Percentiles rank a stretch among this genome's conserved stretches.
These are phyloP conservation scores for Aspergillus sp. DNA, from an alignment of 2,329 filamentous ascomycete genomes.

Conservation along the genomic window DNA sequence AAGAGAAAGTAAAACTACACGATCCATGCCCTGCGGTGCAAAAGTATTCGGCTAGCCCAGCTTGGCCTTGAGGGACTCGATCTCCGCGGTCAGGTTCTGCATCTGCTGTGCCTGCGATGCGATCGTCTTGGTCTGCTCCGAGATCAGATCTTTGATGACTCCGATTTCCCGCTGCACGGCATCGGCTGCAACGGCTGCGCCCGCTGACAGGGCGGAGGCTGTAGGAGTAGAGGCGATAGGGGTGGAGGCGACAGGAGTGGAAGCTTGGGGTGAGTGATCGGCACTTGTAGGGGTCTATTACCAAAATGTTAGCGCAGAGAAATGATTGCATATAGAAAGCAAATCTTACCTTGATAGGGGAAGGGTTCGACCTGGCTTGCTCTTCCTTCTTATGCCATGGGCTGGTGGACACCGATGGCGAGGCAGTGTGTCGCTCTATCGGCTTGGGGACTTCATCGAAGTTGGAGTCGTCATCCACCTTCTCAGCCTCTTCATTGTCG, in stretches of 20 bases:
- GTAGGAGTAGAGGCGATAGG: constrained; percentile 15
- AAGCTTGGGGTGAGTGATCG: constrained; percentile 23
- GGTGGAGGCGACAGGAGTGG: constrained; percentile 35
- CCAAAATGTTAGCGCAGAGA: constrained; percentile 1
- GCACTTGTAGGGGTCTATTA: constrained; percentile 10
- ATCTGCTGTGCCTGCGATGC: constrained; percentile 74
- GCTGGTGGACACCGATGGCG: constrained; percentile 25
- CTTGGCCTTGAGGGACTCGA: constrained; percentile 76
- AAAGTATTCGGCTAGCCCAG: constrained; percentile 43
- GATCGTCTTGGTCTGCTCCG: constrained; percentile 73
- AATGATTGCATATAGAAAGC: not conserved
- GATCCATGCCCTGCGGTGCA: constrained; percentile 3
- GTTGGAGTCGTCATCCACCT: constrained; percentile 64
- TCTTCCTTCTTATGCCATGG: constrained; percentile 25
- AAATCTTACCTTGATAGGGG: constrained; percentile 17
- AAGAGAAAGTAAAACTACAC: not conserved
- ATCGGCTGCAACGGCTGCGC: constrained; percentile 36
- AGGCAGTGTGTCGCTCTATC: constrained; percentile 53
- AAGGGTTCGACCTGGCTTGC: constrained; percentile 18
- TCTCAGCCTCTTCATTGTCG: constrained; percentile 62
- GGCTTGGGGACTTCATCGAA: constrained; percentile 85
- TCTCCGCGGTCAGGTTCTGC: constrained; percentile 62
- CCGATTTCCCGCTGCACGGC: constrained; percentile 62
- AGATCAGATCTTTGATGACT: constrained; percentile 73
- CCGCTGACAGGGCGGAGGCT: constrained; percentile 18